Base-by-base conservation (phyloP, 2,329 filamentous ascomycete species). In the Alternaria postmessia region DNA sequence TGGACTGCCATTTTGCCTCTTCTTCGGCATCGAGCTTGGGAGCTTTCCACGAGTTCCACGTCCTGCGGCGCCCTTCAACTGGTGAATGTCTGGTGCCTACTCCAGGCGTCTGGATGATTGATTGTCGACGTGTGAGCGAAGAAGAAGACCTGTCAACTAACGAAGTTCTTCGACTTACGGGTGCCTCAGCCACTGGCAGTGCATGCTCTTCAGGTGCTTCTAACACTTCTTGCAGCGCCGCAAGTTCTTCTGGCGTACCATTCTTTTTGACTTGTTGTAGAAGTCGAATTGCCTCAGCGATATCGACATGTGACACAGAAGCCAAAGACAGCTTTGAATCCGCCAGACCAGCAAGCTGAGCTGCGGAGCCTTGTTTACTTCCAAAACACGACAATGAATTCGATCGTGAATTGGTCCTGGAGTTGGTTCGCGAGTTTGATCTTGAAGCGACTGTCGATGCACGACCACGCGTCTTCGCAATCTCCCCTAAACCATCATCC, bases 241-340 rank as follows among this genome's bases (percentile, higher is more conserved):
- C 81, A 32, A 84, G 72, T 57, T 84, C 81, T 54, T 83, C 81
- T 2, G 81, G 81, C 6, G 81, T 79, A 1, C 81, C 82, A 43
- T 75, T 82, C 69, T 81, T 83, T 69, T 80, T 81, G 58, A 84
- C 73, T 66, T 84, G 78, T 57, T 83, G 79, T 60, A 84, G 63
- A 36, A 84, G 71, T 28, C 72, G 73, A 39, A 84, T 80, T 6
- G 82, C 81, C 11, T 80, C 76, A 39, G 80, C 79, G 36, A 84
- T 61, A 59, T 84, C 82, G 39, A 82, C 75, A 18, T 74, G 68
- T 41, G 73, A 69, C 26, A 69, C 72, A 4, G 75, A 73, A 18
- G 63, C 66, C 26, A 76, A 62, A 5, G 78, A 79, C 24, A 72
- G 44, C 49, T 73, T 71, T 26, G 75, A 74, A 41, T 72, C 65